Evolutionary conservation across 805 yeast genomes (phyloP), one percentile per base, ranked within the genome.

Genomic region (Phaffomyces opuntiae): DNA sequence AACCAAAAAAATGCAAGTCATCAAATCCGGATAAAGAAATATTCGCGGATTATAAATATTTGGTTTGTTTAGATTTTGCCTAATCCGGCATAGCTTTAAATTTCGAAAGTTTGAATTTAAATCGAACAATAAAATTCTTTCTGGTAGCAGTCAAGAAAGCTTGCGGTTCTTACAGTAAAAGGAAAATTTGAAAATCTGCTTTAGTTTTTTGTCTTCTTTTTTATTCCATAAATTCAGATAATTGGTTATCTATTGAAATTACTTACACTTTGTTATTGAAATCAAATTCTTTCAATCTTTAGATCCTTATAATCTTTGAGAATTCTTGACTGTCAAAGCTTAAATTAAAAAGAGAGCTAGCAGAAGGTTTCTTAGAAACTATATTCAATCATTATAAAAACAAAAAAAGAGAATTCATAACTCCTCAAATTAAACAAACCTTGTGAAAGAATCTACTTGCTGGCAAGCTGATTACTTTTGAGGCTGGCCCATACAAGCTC

Each of bases 401-500:
- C 14, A n/a, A n/a, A 9, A n/a, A 8, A 26, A 21, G 19, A 17
- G 24, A 35, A 25, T 35, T 19, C 19, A 35, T 21, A 21, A 21
- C 24, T 21, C 5, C 7, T 21, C 24, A 5, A 4, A 21, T 21
- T 21, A 21, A 21, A 21, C 24, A 17, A 19, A 17, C 16, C 42
- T 41, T 38, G 33, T 37, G 38, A 27, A 40, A 37, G 35, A 14
- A 36, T 44, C 50, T 36, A 36, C 50, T 44, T 47, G 47, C 50
- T 37, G 50, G 50, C 47, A 33, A 47, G 50, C 35, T 32, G 44
- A 33, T 43, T 38, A 46, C 36, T 40, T 43, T 46, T 32, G 34
- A 27, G 43, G 45, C 45, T 40, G 46, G 44, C 16, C 46, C 36
- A 27, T 14, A 37, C 39, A 40, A 42, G 42, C 7, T 29, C 31